Evolutionary conservation across 352 stramenopile genomes (phyloP), one percentile per base, ranked within the genome.

Genomic region (Globisporangium ultimum): DNA sequence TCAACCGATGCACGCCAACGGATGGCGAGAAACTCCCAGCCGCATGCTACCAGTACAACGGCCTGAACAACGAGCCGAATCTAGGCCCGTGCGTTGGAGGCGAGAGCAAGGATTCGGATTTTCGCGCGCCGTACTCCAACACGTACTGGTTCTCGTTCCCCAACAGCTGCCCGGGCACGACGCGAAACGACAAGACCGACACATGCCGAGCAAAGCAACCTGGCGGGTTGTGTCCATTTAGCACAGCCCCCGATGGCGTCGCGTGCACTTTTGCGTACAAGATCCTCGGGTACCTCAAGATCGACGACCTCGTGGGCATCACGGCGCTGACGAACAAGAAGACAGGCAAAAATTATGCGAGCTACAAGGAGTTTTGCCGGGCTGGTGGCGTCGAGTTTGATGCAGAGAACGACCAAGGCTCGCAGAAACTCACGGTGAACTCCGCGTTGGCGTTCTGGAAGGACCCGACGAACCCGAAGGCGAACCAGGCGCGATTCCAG

Each of bases 131-230:
- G 32, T 89, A 88, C 66, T 68, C 73, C 15, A 62, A 63, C 63
- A 87, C 76, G 62, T 85, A 78, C 66, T 91, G 81, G 81, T 89
- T 78, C 72, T 89, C 81, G 47, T 88, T 71, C 72, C 81, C 78
- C 18, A 83, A 79, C 61, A 74, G 63, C 14, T 89, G 81, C 49
- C 64, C 64, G 36, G 63, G 68, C 24, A 71, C 84, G 64, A 53
- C 57, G n/a, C 80, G 77, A 24, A 59, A 58, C 13, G 61, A 76
- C 1, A 91, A 91, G 74, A 76, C 64, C 14, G 68, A 74, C 1
- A 45, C 61, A 48, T 87, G 75, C 50, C 65, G 73, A 18, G 58
- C 61, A 0, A 53, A 75, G 53, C 71, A 73, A 45, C 58, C 68
- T 0, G 72, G 74, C 12, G 76, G 76, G 0, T 48, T 88, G 11